phyloP scores from a whole-genome alignment of 1,139 yeast species.

The Candida sp. region DNA sequence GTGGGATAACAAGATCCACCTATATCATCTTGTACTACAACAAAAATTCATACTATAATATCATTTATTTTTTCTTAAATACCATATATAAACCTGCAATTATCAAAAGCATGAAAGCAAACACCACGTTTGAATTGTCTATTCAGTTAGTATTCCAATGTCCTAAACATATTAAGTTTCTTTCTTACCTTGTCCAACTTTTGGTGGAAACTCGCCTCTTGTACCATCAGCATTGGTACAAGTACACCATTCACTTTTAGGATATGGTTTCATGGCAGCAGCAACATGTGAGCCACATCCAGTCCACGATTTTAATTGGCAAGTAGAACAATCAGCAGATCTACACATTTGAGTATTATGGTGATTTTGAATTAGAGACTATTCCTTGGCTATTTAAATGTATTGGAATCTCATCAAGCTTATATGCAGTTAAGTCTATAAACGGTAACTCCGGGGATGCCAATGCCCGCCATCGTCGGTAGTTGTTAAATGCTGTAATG shows the following conservation, averaged over 20 bases:
- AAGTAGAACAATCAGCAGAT: slow-evolving; percentile 15
- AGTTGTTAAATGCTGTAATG: too few relatives aligned
- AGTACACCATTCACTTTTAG: slow-evolving; percentile 34
- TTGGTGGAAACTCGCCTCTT: slow-evolving; percentile 13
- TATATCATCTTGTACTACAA: too few relatives aligned
- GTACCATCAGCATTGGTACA: slow-evolving; percentile 18
- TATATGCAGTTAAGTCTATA: background rate
- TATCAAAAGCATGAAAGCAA: background rate
- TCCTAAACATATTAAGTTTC: background rate
- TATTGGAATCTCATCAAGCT: background rate
- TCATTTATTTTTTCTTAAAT: background rate
- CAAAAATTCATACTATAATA: too few relatives aligned
- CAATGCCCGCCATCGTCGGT: too few relatives aligned
- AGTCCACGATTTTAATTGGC: slow-evolving; percentile 30
- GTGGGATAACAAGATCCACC: too few relatives aligned
- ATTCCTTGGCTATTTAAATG: background rate
- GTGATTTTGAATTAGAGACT: too few relatives aligned
- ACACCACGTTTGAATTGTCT: background rate
- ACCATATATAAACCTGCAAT: background rate
- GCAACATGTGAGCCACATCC: slow-evolving; percentile 49
- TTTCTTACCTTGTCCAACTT: slow-evolving; percentile 12
- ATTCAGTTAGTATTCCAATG: background rate
- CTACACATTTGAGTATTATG: slow-evolving; percentile 14
- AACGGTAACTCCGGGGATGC: too few relatives aligned
- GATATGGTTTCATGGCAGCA: slow-evolving; percentile 30